Evolutionary conservation across 805 yeast species (phyloP).

Genomic region (Phaffomyces opuntiae): DNA sequence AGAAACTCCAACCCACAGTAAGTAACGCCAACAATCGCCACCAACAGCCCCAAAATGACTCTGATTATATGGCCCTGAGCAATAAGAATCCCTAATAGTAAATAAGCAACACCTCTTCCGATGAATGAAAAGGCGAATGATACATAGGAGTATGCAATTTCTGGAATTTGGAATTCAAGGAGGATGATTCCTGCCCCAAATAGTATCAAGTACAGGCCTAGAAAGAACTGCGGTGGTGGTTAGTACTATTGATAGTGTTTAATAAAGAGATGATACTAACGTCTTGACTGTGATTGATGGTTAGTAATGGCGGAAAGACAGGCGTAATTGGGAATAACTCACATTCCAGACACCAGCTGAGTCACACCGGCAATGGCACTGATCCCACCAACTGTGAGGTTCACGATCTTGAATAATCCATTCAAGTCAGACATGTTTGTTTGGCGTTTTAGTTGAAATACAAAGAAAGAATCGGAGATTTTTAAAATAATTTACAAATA

Average conservation of each 20-base stretch:
- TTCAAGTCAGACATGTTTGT: constrained; percentile 19
- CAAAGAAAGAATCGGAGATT: neutral
- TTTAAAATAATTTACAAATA: neutral
- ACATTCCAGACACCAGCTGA: constrained; percentile 32
- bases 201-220: constrained; percentile 50
- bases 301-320: neutral
- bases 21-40: constrained; percentile 54
- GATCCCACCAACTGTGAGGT: constrained; percentile 47
- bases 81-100: constrained; percentile 41
- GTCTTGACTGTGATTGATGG: neutral
- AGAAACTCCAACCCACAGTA: constrained; percentile 61
- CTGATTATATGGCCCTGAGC: constrained; percentile 50
- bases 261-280: neutral
- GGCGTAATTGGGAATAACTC: constrained; percentile 17
- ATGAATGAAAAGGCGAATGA: constrained; percentile 55
- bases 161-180: constrained; percentile 37
- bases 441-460: neutral
- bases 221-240: constrained; percentile 30
- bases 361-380: constrained; percentile 33
- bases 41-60: constrained; percentile 47
- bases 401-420: constrained; percentile 33
- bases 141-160: constrained; percentile 57
- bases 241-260: neutral
- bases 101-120: constrained; percentile 66
- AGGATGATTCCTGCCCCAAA: constrained; percentile 46